phyloP scores from a whole-genome alignment of 306 rosid genomes.

The Prinsepia uniflora region DNA sequence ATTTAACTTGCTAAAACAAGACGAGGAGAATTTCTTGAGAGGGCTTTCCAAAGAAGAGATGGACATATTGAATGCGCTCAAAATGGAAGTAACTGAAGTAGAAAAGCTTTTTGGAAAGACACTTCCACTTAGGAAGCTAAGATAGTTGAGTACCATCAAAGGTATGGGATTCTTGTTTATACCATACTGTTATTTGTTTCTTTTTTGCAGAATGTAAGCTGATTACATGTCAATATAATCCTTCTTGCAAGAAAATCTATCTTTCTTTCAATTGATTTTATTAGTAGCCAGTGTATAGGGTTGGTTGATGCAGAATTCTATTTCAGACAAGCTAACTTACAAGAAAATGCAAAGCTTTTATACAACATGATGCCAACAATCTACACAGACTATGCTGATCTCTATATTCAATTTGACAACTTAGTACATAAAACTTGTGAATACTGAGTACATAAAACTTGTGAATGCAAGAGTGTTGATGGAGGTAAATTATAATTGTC shows the following conservation, averaged over 20 bases:
- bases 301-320: not conserved
- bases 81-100: constrained; percentile 79
- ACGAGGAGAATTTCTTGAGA: constrained; percentile 68
- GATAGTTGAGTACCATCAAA: constrained; percentile 32
- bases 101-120: constrained; percentile 72
- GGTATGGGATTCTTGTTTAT: constrained; percentile 6
- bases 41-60: constrained; percentile 65
- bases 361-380: not conserved
- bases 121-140: constrained; percentile 69
- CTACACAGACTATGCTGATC: not conserved
- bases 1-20: constrained; percentile 56
- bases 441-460: not conserved
- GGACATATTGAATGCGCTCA: constrained; percentile 56
- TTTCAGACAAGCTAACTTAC: not conserved
- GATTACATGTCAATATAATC: not conserved
- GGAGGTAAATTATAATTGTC: not conserved
- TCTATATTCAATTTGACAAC: not conserved
- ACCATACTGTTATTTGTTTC: constrained; percentile 10
- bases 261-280: not conserved
- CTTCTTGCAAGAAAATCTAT: not conserved
- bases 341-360: not conserved
- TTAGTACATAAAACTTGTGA: not conserved
- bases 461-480: not conserved
- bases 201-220: constrained; percentile 17
- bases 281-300: not conserved